These are phyloP conservation scores for Suillus luteus DNA, from an alignment of 768 basidiomycete genomes.

Conservation along the genomic window DNA sequence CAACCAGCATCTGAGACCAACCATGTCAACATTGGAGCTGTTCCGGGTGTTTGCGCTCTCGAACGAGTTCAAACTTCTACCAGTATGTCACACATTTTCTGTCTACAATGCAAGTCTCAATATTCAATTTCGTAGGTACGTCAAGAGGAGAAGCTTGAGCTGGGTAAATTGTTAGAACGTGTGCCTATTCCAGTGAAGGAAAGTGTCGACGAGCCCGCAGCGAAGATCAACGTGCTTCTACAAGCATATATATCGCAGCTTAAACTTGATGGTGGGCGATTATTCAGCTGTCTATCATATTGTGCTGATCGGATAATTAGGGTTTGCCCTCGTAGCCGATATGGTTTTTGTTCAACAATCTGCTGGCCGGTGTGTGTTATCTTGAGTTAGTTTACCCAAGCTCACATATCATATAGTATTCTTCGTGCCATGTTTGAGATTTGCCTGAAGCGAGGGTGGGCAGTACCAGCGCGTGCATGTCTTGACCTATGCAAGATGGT, in stretches of 20 bases:
- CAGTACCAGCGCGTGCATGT: slow-evolving; percentile 86
- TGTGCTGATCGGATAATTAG: slow-evolving; percentile 32
- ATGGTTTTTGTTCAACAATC: slow-evolving; percentile 99
- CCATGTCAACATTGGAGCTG: slow-evolving; percentile 86
- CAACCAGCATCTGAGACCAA: slow-evolving; percentile 88
- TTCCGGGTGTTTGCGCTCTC: slow-evolving; percentile 95
- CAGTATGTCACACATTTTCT: slow-evolving; percentile 44
- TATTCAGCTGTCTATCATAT: not conserved
- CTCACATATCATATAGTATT: slow-evolving; percentile 52
- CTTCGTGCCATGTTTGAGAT: slow-evolving; percentile 97
- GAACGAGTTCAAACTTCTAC: slow-evolving; percentile 93
- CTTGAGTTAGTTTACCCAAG: not conserved
- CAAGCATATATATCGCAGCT: slow-evolving; percentile 95
- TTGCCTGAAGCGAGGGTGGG: slow-evolving; percentile 98
- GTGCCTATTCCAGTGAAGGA: slow-evolving; percentile 99
- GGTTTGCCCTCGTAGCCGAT: slow-evolving; percentile 83
- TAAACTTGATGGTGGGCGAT: slow-evolving; percentile 74
- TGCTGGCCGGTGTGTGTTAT: slow-evolving; percentile 71
- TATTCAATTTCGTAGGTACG: slow-evolving; percentile 49
- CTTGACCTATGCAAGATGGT: slow-evolving; percentile 97
- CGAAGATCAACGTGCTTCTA: slow-evolving; percentile 95
- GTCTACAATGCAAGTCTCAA: not conserved
- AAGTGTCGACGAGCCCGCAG: slow-evolving; percentile 91
- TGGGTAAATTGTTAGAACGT: slow-evolving; percentile 86
- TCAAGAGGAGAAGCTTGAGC: slow-evolving; percentile 84